A percentile compares a stretch with the other conserved stretches of the same genome.
phyloP scores from a whole-genome alignment of 345 rosid genomes.

The Populus euphratica region DNA sequence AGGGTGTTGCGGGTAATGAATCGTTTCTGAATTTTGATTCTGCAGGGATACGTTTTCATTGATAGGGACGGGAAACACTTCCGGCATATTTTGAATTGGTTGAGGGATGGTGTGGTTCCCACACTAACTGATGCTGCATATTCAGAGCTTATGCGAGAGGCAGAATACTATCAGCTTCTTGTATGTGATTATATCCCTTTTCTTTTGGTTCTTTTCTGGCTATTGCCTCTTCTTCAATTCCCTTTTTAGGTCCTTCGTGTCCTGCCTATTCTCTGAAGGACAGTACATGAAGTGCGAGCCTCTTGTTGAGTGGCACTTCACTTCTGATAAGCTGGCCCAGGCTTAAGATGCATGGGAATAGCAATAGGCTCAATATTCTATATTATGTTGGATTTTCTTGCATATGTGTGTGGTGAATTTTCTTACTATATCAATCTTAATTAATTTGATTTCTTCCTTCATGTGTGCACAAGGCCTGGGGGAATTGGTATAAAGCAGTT shows the following conservation, averaged over 20 bases:
- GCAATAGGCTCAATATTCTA: not conserved
- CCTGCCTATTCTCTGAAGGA: not conserved
- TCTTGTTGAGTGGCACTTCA: not conserved
- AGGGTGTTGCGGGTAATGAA: constrained; percentile 2
- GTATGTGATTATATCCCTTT: constrained; percentile 38
- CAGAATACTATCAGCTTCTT: constrained; percentile 79
- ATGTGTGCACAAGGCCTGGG: no score
- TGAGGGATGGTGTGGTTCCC: constrained; percentile 87
- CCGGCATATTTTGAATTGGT: constrained; percentile 84
- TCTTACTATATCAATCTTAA: no score
- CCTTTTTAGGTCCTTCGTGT: not conserved
- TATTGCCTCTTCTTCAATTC: not conserved
- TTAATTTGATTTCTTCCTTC: no score
- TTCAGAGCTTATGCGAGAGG: constrained; percentile 73
- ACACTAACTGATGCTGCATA: constrained; percentile 52
- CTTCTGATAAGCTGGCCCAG: not conserved
- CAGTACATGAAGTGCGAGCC: not conserved
- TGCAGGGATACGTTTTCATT: constrained; percentile 77
- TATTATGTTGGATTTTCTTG: no score
- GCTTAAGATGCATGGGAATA: not conserved
- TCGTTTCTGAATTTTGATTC: constrained; percentile 15
- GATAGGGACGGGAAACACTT: constrained; percentile 90
- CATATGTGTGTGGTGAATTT: no score
- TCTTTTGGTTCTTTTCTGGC: not conserved
- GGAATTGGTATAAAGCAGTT: no score